Evolutionary conservation across 1,284 basidiomycete genomes (phyloP).

Genomic region (Rhodotorula sp.): DNA sequence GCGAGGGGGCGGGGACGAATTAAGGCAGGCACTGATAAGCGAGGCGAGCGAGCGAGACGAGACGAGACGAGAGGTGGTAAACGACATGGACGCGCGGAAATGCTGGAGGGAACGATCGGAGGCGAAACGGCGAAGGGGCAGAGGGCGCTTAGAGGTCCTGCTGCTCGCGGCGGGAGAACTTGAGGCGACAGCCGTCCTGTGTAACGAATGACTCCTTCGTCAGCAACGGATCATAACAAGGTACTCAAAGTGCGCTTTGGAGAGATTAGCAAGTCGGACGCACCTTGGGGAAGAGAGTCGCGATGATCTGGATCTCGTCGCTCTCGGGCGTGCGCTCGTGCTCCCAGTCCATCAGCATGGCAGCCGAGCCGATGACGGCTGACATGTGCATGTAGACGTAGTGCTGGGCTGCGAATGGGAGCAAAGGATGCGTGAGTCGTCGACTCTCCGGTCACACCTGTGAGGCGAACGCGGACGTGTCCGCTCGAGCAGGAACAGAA

Average conservation of each 20-base stretch:
- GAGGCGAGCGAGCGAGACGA: too few relatives aligned
- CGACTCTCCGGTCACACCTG: rapidly evolving
- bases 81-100: too few relatives aligned
- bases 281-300: constrained; percentile 22
- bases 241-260: too few relatives aligned
- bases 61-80: too few relatives aligned
- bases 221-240: too few relatives aligned
- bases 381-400: constrained; percentile 92
- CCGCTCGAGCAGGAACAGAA: too few relatives aligned
- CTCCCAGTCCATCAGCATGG: constrained; percentile 79
- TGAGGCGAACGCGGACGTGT: too few relatives aligned
- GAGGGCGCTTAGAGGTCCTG: not conserved
- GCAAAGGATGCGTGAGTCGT: not conserved
- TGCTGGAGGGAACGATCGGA: too few relatives aligned
- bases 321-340: constrained; percentile 77
- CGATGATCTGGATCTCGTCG: constrained; percentile 74
- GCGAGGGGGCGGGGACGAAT: too few relatives aligned
- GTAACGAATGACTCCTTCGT: constrained; percentile 69
- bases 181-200: constrained; percentile 81
- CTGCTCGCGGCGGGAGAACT: constrained; percentile 53
- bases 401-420: constrained; percentile 62
- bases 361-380: constrained; percentile 79
- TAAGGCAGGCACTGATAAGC: too few relatives aligned
- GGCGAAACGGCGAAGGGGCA: not conserved
- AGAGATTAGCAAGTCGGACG: not conserved